Percentiles rank a stretch among this genome's conserved stretches.
These are phyloP conservation scores for Pseudogymnoascus sp. DNA, from an alignment of 2,329 filamentous ascomycete genomes.

Conservation along the genomic window DNA sequence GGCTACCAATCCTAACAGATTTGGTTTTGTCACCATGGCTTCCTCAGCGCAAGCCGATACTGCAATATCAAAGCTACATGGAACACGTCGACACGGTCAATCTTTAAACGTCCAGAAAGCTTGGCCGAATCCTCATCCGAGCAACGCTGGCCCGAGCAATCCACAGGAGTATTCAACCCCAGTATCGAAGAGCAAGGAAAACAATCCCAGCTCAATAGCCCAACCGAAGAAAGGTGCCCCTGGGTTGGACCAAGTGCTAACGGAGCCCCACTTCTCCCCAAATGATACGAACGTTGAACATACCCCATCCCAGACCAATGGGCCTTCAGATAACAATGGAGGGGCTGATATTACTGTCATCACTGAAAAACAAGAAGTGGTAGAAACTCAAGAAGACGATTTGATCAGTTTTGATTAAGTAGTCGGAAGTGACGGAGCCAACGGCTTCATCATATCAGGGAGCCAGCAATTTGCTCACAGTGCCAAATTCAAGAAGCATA, in stretches of 20 bases:
- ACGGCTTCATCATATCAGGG: not conserved
- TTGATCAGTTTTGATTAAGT: not conserved
- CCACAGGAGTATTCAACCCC: not conserved
- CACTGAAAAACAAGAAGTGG: not conserved
- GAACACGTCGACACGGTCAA: not conserved
- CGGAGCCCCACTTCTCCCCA: not conserved
- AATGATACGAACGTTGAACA: not conserved
- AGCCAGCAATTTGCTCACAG: not conserved
- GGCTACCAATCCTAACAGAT: not conserved
- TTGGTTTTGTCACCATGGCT: not conserved
- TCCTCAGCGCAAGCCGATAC: not conserved
- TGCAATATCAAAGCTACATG: not conserved
- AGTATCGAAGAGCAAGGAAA: not conserved
- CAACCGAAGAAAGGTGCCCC: not conserved
- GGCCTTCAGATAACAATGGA: not conserved
- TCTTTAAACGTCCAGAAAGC: not conserved
- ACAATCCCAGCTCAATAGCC: no score
- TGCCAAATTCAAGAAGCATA: not conserved
- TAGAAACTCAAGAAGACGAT: not conserved
- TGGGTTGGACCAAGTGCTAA: not conserved
- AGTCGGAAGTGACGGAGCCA: not conserved
- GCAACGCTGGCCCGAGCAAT: not conserved
- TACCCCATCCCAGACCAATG: not conserved
- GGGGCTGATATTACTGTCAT: not conserved
- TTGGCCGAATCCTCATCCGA: not conserved